Percentiles rank a stretch among this genome's conserved stretches.
Conservation (phyloP, 2,329 filamentous ascomycete genomes). For the Chaetomium strumarium region DNA sequence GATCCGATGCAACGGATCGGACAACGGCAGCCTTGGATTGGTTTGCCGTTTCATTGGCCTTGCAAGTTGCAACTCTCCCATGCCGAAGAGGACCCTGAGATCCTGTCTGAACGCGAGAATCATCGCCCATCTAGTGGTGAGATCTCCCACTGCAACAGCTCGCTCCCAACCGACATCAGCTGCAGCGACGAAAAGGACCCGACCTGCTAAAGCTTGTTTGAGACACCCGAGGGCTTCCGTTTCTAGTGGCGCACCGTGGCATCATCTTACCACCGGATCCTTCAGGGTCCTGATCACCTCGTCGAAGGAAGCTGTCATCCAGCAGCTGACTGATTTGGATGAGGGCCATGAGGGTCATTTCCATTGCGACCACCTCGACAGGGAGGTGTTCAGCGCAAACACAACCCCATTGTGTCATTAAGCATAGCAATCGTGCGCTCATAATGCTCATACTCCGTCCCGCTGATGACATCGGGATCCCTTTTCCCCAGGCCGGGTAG, state of each 20-base stretch:
- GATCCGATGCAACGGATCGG: slow-evolving; percentile 1
- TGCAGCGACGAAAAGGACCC: not conserved
- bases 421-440: slow-evolving; percentile 66
- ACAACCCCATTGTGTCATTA: slow-evolving; percentile 66
- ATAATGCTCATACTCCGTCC: slow-evolving; percentile 52
- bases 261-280: no score
- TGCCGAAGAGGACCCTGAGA: not conserved
- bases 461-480: slow-evolving; percentile 18
- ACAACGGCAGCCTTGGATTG: not conserved
- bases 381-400: slow-evolving; percentile 43
- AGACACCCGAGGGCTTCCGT: not conserved
- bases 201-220: not conserved
- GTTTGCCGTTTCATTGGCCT: not conserved
- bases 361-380: not conserved
- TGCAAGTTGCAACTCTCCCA: not conserved
- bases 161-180: slow-evolving; percentile 10
- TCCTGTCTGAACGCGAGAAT: not conserved
- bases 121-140: not conserved
- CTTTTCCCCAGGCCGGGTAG: slow-evolving; percentile 12
- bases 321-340: not conserved
- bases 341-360: not conserved
- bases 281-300: no score
- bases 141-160: not conserved
- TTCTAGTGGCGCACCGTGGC: not conserved
- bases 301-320: not conserved